Evolutionary conservation across 225 moss, liverwort and hornwort species (phyloP).

Genomic region (Physcomitrellopsis africana): DNA sequence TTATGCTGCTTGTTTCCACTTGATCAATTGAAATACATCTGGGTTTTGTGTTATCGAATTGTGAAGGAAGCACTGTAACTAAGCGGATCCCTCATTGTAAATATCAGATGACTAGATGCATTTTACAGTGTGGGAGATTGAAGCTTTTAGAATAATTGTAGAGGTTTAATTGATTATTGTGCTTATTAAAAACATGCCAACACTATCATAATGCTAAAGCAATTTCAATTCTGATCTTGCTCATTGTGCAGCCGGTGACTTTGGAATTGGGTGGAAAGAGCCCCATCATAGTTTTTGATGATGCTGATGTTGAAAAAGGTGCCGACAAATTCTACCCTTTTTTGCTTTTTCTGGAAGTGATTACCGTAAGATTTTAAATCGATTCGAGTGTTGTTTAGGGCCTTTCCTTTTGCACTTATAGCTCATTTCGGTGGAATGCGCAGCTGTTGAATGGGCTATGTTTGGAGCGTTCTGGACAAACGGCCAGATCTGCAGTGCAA

Average conservation of each 20-base stretch:
- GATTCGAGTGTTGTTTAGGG: background rate
- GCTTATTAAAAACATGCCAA: background rate
- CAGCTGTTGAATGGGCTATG: slow-evolving; percentile 99
- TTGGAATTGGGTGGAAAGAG: slow-evolving; percentile 99
- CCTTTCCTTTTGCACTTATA: slow-evolving; percentile 4
- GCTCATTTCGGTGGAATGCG: slow-evolving; percentile 36
- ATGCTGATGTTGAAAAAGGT: slow-evolving; percentile 89
- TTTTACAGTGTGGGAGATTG: slow-evolving; percentile 17
- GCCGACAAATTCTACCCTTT: slow-evolving; percentile 10
- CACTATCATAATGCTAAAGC: slow-evolving; percentile 4
- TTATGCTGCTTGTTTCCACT: slow-evolving; percentile 19
- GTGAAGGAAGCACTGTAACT: background rate
- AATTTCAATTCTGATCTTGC: slow-evolving; percentile 9
- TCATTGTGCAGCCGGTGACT: slow-evolving; percentile 81
- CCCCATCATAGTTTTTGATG: slow-evolving; percentile 89
- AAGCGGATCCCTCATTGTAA: background rate
- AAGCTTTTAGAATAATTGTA: slow-evolving; percentile 5
- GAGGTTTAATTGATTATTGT: background rate
- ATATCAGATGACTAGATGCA: slow-evolving; percentile 6
- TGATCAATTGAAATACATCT: slow-evolving; percentile 6
- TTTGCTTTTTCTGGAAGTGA: background rate
- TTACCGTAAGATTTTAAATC: slow-evolving; percentile 7
- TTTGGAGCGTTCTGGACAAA: slow-evolving; percentile 99
- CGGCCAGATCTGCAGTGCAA: slow-evolving; percentile 99
- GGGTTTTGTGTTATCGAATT: background rate